A percentile compares a stretch with the other conserved stretches of the same genome.
Conservation (phyloP, 768 basidiomycete genomes). For the Boletus rubropictus region DNA sequence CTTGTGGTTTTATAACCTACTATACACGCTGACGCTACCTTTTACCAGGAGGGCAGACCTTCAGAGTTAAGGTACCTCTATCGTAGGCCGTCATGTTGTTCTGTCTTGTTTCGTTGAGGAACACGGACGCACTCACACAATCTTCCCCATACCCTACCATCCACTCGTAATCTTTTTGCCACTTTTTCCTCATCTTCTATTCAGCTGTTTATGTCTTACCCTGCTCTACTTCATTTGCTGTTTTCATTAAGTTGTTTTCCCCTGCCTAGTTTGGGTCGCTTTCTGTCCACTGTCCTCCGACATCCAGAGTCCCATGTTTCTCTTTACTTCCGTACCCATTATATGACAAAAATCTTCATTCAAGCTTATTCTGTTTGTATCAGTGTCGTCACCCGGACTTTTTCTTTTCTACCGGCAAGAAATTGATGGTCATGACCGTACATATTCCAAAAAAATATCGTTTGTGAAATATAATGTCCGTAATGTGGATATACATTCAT, state of each 20-base stretch:
- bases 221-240: slow-evolving; percentile 20
- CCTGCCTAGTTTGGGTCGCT: slow-evolving; percentile 2
- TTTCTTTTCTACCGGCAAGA: slow-evolving; percentile 19
- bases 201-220: slow-evolving; percentile 19
- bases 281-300: neutral
- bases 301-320: neutral
- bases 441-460: slow-evolving; percentile 12
- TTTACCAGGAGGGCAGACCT: slow-evolving; percentile 34
- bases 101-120: slow-evolving; percentile 1
- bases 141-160: slow-evolving; percentile 28
- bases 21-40: slow-evolving; percentile 6
- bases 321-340: slow-evolving; percentile 5
- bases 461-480: slow-evolving; percentile 3
- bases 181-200: slow-evolving; percentile 7
- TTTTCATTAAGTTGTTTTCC: slow-evolving; percentile 12
- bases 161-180: slow-evolving; percentile 18
- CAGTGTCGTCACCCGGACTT: slow-evolving; percentile 19
- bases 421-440: slow-evolving; percentile 25
- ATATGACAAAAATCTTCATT: slow-evolving; percentile 28
- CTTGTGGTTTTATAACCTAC: slow-evolving; percentile 8
- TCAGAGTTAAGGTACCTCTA: slow-evolving; percentile 29
- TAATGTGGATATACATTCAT: slow-evolving; percentile 3
- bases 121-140: slow-evolving; percentile 6
- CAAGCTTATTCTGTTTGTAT: slow-evolving; percentile 26
- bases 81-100: slow-evolving; percentile 1